These are phyloP conservation scores for Brettanomyces nanus DNA, from an alignment of 805 yeast species.

Conservation along the genomic window DNA sequence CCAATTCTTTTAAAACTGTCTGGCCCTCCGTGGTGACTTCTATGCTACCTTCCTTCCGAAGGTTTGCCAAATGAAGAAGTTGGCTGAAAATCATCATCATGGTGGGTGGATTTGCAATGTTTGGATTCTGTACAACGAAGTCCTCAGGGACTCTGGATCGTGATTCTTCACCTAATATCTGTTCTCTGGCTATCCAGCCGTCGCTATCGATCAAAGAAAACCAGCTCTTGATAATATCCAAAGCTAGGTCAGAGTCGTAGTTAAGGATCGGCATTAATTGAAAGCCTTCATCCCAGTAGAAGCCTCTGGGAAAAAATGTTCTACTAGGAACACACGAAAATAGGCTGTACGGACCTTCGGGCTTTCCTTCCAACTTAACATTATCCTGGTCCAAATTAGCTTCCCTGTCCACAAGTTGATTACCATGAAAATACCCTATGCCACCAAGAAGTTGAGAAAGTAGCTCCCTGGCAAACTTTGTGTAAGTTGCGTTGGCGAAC, in stretches of 20 bases:
- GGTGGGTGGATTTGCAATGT: constrained; percentile 94
- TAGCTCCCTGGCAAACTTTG: constrained; percentile 64
- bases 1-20: constrained; percentile 28
- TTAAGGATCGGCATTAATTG: constrained; percentile 76
- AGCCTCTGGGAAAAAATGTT: constrained; percentile 93
- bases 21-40: constrained; percentile 3
- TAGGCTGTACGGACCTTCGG: constrained; percentile 71
- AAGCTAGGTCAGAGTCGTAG: constrained; percentile 74
- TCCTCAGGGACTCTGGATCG: constrained; percentile 79
- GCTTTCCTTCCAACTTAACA: constrained; percentile 37
- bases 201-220: constrained; percentile 74
- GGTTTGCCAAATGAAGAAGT: constrained; percentile 39
- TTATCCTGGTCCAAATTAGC: constrained; percentile 58
- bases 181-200: constrained; percentile 97
- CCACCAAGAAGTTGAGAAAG: constrained; percentile 86
- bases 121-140: constrained; percentile 79
- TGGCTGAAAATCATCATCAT: constrained; percentile 64
- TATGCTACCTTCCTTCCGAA: constrained; percentile 4
- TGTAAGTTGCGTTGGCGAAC: constrained; percentile 35
- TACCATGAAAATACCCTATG: constrained; percentile 80
- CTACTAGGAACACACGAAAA: constrained; percentile 87
- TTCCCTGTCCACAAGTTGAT: constrained; percentile 68
- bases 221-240: constrained; percentile 85
- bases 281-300: constrained; percentile 98
- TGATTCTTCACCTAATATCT: constrained; percentile 86